Percentiles rank a stretch among this genome's conserved stretches.
Evolutionary conservation across 2,329 filamentous ascomycete genomes (phyloP).

Genomic region (Diatrype stigma): DNA sequence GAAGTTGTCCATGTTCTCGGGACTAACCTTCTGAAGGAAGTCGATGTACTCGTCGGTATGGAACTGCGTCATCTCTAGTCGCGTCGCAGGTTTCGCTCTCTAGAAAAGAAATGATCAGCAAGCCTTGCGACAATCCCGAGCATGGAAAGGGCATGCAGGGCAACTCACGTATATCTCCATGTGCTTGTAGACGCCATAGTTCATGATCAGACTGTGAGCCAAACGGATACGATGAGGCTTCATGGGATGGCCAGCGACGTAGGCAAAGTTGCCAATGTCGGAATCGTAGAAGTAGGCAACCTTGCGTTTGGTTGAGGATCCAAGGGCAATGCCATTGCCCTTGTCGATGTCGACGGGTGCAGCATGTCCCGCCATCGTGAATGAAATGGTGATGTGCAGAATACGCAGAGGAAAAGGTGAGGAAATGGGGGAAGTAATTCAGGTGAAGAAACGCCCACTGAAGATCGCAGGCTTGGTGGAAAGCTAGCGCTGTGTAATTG

Average conservation of each 20-base stretch:
- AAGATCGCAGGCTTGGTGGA: too few species aligned
- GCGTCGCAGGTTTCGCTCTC: conserved; percentile 81
- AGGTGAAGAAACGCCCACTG: neutral
- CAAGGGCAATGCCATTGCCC: conserved; percentile 48
- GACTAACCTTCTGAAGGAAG: conserved; percentile 90
- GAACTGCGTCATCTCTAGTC: conserved; percentile 88
- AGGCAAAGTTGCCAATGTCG: conserved; percentile 97
- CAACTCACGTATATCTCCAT: conserved; percentile 89
- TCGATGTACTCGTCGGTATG: conserved; percentile 95
- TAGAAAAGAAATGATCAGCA: conserved; percentile 46
- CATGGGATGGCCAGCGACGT: conserved; percentile 96
- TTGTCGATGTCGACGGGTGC: conserved; percentile 50
- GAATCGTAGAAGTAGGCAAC: conserved; percentile 99
- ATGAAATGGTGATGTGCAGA: neutral
- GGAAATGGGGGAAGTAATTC: conserved; percentile 3
- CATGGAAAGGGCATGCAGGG: conserved; percentile 19
- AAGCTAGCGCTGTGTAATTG: too few species aligned
- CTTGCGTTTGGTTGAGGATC: conserved; percentile 62
- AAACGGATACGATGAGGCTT: conserved; percentile 95
- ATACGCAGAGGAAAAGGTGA: conserved; percentile 5
- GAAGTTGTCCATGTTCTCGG: conserved; percentile 96
- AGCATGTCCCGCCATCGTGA: conserved; percentile 42
- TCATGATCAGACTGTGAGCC: conserved; percentile 93
- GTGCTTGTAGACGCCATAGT: conserved; percentile 91
- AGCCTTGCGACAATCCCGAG: conserved; percentile 46